A percentile compares a stretch with the other conserved stretches of the same genome.
Conservation (phyloP, 305 asterid species). For the Fraxinus baroniana region DNA sequence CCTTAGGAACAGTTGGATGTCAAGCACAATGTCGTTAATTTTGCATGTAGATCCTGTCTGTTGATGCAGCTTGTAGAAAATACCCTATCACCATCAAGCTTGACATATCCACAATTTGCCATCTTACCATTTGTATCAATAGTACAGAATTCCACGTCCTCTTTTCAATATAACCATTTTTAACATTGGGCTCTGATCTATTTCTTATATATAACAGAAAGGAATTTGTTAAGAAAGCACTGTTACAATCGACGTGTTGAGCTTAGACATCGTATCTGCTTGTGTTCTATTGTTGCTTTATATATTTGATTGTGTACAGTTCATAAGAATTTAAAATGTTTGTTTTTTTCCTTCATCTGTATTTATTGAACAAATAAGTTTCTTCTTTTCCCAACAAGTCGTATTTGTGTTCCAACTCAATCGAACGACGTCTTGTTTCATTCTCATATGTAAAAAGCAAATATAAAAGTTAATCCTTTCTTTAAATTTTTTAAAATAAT, state of each 20-base stretch:
- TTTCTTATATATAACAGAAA: background rate
- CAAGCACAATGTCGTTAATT: background rate
- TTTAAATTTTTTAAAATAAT: background rate
- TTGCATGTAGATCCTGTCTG: background rate
- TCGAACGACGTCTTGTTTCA: background rate
- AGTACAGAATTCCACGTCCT: background rate
- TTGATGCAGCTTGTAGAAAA: background rate
- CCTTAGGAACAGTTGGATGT: background rate
- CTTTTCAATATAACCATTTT: background rate
- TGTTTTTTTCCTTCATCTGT: background rate
- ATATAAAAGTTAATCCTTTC: background rate
- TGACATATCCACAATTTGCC: background rate
- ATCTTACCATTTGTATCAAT: background rate
- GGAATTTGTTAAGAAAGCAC: background rate
- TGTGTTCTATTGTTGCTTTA: background rate
- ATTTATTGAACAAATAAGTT: background rate
- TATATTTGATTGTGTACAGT: background rate
- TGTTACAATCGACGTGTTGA: background rate
- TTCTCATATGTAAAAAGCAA: background rate
- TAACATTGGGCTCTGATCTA: background rate
- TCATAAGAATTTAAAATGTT: background rate
- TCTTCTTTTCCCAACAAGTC: background rate
- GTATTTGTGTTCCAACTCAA: background rate
- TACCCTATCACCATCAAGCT: background rate
- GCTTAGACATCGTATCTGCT: background rate